Evolutionary conservation across 768 basidiomycete genomes (phyloP), one percentile per base, ranked within the genome.

Genomic region (Suillus ampliporus): DNA sequence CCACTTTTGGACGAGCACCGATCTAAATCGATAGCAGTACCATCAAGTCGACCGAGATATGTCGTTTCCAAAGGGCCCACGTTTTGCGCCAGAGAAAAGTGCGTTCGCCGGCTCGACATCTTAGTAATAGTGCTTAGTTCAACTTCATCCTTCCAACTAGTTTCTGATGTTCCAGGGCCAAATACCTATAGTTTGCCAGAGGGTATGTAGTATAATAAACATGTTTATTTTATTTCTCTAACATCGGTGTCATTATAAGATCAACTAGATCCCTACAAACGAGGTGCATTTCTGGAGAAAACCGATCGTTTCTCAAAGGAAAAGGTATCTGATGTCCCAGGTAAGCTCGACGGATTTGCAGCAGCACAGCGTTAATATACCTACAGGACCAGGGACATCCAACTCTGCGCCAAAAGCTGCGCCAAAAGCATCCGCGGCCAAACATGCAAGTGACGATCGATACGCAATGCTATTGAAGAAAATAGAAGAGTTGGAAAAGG

Each of bases 401-500:
- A 69, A 67, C 31, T 61, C 69, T 23, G 72, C 72, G 6, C 23
- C 60, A 1, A 71, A 69, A 48, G 68, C 64, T 31, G 71, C 63
- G 52, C 65, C 70, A 41, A 69, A 74, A 51, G 77, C 76, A 56
- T 48, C 76, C 1, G 48, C 69, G 14, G 67, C 67, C 31, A 73
- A 72, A 14, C 64, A 68, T 2, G 1, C 64, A 40, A 44, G 50
- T 3, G 72, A 70, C 8, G 87, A 90, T 60, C 80, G 83, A 21
- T 87, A 87, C 66, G 79, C 82, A 8, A 62, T 73, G 17, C 81
- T 91, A 23, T 84, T 89, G 70, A 81, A 79, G 64, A 88, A 88
- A 66, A 81, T 92, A 0, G 86, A 89, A 38, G 85, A 89, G 17
- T 71, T 90, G 7, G 87, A 91, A 74, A 76, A 73, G 60, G 72